Evolutionary conservation across 176 grass and related monocot species (phyloP).

Genomic region (Phragmites australis): DNA sequence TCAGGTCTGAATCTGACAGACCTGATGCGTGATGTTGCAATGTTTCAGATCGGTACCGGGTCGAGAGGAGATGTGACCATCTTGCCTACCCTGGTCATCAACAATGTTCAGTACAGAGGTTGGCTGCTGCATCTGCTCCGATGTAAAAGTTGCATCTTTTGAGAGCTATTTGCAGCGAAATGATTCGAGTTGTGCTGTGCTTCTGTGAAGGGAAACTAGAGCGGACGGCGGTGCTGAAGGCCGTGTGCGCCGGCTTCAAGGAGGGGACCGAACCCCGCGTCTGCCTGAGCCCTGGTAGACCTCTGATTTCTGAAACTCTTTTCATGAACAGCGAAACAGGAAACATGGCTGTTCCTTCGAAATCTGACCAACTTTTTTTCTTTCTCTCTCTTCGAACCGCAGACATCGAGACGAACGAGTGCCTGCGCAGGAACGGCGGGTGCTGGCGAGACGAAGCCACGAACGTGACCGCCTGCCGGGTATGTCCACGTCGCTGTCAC

Average conservation of each 20-base stretch:
- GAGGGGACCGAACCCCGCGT: conserved; percentile 84
- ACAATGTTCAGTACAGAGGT: conserved; percentile 99
- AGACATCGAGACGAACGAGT: conserved; percentile 94
- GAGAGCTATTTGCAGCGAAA: neutral
- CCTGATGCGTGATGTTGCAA: neutral
- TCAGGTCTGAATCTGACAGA: neutral
- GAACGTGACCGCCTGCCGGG: conserved; percentile 88
- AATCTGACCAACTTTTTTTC: neutral
- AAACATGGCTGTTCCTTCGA: neutral
- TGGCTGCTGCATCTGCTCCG: neutral
- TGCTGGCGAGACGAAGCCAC: conserved; percentile 69
- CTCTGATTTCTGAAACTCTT: neutral
- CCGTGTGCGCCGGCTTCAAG: conserved; percentile 89
- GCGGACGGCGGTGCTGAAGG: conserved; percentile 87
- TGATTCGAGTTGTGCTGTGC: neutral
- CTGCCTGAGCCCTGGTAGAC: conserved; percentile 71
- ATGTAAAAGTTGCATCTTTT: neutral
- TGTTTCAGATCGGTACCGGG: conserved; percentile 66
- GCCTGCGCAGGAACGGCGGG: conserved; percentile 71
- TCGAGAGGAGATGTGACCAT: conserved; percentile 88
- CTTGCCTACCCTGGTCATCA: conserved; percentile 87
- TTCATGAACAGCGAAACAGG: neutral
- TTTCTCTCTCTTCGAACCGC: neutral
- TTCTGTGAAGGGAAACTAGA: conserved; percentile 66
- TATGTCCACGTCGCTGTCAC: neutral